Evolutionary conservation across 2,329 filamentous ascomycete genomes (phyloP), one percentile per base, ranked within the genome.

Genomic region (Rhinocladiella mackenziei): DNA sequence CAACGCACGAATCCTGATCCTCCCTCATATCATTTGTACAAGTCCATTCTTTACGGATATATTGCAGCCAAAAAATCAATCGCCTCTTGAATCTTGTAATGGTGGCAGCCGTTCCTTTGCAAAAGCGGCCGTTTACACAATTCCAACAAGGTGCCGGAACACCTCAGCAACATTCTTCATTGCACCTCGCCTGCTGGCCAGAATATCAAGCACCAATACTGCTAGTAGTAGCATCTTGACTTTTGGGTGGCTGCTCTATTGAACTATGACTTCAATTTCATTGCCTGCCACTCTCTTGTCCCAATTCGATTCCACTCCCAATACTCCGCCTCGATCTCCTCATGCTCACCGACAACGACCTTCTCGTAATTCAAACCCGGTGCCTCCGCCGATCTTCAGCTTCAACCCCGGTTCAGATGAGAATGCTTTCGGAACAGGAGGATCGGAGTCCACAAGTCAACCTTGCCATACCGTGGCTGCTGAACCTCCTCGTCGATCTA

Each of bases 221-320:
- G n/a, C n/a, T n/a, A n/a, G n/a, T n/a, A n/a, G n/a, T n/a, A n/a
- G n/a, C 31, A 28, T 14, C 25, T 29, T 28, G 20, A 18, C 31
- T 32, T 13, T 44, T 34, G 41, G 45, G 45, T 43, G 50, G 30
- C 65, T 62, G 67, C 75, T 76, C 66, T 81, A 78, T 62, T 77
- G 77, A 60, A 84, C 46, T 17, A 41, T 29, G 48, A 28, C 31
- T 36, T 57, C 55, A 3, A 41, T 56, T 30, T 54, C 55, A 26
- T 13, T 56, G 13, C 48, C 53, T 43, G 25, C 53, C 19, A 5
- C 48, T 13, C 37, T 39, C 14, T 29, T 46, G 19, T 49, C 48
- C 13, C 47, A 45, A 8, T 50, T 51, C 37, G 43, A 50, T 36
- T 26, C 45, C 10, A 14, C 28, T 18, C 39, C 40, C 14, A 20